phyloP scores from a whole-genome alignment of 192 early-diverging fungal species.

The Dissophora ornata region DNA sequence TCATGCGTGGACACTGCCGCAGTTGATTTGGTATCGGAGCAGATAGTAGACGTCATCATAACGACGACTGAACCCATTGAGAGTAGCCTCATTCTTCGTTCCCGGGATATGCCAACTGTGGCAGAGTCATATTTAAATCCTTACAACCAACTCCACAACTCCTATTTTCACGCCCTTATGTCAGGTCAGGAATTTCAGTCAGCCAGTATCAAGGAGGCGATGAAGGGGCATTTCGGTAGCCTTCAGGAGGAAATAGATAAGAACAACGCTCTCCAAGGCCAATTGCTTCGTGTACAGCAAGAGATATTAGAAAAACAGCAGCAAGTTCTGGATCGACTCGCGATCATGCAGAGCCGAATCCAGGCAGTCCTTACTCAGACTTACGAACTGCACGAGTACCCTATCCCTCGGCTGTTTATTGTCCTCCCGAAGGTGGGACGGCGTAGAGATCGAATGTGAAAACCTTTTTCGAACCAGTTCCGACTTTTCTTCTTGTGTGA shows the following conservation, averaged over 20 bases:
- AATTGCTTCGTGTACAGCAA: background rate
- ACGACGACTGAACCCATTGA: no score
- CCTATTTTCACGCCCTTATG: no score
- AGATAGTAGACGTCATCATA: no score
- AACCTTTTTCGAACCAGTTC: constrained; percentile 7
- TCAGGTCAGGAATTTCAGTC: background rate
- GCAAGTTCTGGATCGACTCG: background rate
- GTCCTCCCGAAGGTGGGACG: constrained; percentile 4
- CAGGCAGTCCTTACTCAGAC: constrained; percentile 10
- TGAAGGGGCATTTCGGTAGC: no score
- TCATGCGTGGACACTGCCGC: no score
- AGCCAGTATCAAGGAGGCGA: background rate
- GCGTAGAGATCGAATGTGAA: background rate
- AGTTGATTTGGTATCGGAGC: no score
- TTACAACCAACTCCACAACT: no score
- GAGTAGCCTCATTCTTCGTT: no score
- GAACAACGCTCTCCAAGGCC: background rate
- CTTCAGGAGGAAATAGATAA: background rate
- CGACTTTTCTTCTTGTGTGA: constrained; percentile 17
- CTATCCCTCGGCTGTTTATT: constrained; percentile 15
- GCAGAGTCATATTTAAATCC: no score
- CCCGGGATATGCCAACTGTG: no score
- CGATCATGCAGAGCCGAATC: background rate
- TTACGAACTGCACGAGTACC: constrained; percentile 13
- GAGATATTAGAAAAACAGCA: background rate